Percentiles rank a stretch among this genome's conserved stretches.
Conservation (phyloP, 1,139 yeast species). For the Taphrina populina region DNA sequence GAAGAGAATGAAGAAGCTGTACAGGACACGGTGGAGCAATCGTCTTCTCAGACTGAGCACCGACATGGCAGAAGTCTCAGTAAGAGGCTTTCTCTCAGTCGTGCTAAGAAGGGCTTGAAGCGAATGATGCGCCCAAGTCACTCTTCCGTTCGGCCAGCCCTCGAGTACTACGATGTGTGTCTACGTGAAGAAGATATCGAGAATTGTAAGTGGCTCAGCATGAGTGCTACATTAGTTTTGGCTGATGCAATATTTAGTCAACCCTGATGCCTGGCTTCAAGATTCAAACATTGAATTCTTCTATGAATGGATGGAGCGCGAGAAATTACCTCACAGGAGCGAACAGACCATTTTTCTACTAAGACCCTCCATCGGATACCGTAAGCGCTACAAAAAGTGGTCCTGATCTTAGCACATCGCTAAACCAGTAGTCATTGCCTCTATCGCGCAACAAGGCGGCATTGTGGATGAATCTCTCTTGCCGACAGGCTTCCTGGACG, state of each 20-base stretch:
- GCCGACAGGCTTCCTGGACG: conserved; percentile 47
- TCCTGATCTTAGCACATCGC: not conserved
- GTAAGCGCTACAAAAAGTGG: conserved; percentile 40
- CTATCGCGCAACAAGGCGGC: conserved; percentile 38
- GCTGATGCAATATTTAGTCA: not conserved
- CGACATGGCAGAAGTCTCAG: conserved; percentile 13
- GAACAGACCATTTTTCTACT: conserved; percentile 43
- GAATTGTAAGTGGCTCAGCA: conserved; percentile 45
- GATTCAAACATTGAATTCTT: conserved; percentile 42
- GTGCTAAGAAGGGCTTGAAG: conserved; percentile 27
- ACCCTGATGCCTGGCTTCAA: conserved; percentile 54
- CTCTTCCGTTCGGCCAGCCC: conserved; percentile 25
- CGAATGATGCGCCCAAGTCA: conserved; percentile 19
- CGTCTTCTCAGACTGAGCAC: conserved; percentile 1
- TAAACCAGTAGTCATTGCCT: conserved; percentile 1
- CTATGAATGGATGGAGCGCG: conserved; percentile 35
- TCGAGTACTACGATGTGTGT: conserved; percentile 49
- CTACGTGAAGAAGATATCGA: conserved; percentile 52
- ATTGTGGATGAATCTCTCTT: conserved; percentile 47
- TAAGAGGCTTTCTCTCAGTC: conserved; percentile 22
- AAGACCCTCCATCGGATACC: conserved; percentile 50
- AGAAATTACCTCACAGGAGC: conserved; percentile 21
- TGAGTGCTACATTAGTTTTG: not conserved
- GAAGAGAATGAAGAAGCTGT: not conserved
- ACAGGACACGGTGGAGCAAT: not conserved